These are phyloP conservation scores for Silene noctiflora DNA, from an alignment of 179 eudicot genomes.

Conservation along the genomic window DNA sequence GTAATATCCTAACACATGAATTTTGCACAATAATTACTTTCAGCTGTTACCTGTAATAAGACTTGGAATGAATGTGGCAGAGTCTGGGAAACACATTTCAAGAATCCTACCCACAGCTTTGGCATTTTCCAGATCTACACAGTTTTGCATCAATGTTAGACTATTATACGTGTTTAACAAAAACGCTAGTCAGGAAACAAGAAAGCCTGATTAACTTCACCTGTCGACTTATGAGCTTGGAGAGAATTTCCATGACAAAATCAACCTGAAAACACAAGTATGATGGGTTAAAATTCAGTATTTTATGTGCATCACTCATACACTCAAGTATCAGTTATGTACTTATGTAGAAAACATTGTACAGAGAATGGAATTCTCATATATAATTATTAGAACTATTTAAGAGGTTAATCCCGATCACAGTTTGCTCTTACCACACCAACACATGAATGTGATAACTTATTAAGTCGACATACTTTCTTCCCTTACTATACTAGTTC, in stretches of 20 bases:
- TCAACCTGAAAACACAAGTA: constrained; percentile 57
- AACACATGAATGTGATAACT: neutral
- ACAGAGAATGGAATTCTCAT: neutral
- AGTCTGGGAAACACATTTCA: constrained; percentile 91
- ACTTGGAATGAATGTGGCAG: constrained; percentile 94
- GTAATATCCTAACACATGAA: no score
- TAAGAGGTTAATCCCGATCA: neutral
- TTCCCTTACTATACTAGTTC: neutral
- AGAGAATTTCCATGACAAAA: constrained; percentile 89
- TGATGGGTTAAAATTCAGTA: neutral
- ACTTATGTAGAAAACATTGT: neutral
- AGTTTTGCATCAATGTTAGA: constrained; percentile 14
- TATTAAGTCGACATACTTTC: neutral
- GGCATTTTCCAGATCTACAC: constrained; percentile 90
- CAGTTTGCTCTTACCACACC: neutral
- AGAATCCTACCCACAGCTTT: constrained; percentile 88
- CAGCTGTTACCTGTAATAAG: constrained; percentile 58
- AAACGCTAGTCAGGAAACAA: neutral
- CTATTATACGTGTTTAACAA: constrained; percentile 3
- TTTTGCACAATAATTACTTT: neutral
- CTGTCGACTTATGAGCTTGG: constrained; percentile 85
- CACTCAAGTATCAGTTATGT: neutral
- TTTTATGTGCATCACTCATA: neutral
- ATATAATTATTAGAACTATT: no score
- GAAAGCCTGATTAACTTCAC: constrained; percentile 29